Conservation (phyloP, 1,139 yeast genomes). For the Kluyveromyces sp. region DNA sequence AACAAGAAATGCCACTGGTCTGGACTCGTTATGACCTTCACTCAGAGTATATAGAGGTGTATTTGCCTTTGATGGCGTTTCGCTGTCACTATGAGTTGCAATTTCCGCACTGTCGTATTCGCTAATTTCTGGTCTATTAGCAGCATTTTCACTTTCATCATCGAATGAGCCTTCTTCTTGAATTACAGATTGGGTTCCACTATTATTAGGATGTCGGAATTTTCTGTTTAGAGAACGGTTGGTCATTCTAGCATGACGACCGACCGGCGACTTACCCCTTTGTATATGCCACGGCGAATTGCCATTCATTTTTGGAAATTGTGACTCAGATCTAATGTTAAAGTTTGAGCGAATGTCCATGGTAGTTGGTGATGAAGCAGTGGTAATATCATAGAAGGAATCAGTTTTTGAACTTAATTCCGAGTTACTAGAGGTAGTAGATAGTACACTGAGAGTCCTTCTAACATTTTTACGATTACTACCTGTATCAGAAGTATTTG, state of each 20-base stretch:
- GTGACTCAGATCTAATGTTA: conserved; percentile 17
- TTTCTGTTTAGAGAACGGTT: conserved; percentile 22
- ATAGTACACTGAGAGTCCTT: conserved; percentile 32
- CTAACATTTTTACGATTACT: conserved; percentile 17
- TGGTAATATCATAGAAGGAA: conserved; percentile 34
- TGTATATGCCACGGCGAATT: conserved; percentile 28
- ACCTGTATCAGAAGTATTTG: conserved; percentile 14
- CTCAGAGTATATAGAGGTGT: conserved; percentile 6
- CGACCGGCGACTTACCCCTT: conserved; percentile 39
- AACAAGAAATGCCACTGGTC: conserved; percentile 6
- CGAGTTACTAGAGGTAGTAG: conserved; percentile 36
- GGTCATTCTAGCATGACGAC: conserved; percentile 25
- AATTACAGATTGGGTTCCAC: conserved; percentile 23
- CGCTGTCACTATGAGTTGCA: conserved; percentile 12
- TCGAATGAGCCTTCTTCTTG: conserved; percentile 28
- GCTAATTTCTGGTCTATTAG: conserved; percentile 4
- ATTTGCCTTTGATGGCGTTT: conserved; percentile 10
- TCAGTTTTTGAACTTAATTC: conserved; percentile 36
- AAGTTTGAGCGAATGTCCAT: conserved; percentile 17
- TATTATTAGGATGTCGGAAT: conserved; percentile 13
- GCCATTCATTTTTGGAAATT: conserved; percentile 21
- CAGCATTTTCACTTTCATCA: conserved; percentile 16
- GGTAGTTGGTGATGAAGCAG: conserved; percentile 23
- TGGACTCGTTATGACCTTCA: not conserved
- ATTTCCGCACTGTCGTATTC: conserved; percentile 12